Evolutionary conservation across 2,329 filamentous ascomycete genomes (phyloP), one percentile per base, ranked within the genome.

Genomic region (Pezicula rhizophila): DNA sequence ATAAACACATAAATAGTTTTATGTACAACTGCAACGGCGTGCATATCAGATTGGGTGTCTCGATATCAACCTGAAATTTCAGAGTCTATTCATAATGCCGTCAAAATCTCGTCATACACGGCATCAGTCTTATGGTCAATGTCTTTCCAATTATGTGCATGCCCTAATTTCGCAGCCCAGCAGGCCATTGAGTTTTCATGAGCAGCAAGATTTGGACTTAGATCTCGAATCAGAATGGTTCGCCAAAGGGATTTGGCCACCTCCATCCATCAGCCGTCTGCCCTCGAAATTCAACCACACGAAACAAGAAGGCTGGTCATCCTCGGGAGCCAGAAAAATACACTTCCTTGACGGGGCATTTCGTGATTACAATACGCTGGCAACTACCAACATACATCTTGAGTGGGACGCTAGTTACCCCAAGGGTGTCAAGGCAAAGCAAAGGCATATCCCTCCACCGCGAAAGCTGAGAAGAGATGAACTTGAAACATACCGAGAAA

Each of bases 371-470:
- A 42, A 51, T 4, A 61, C 61, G 8, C 52, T 65, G 18, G 60
- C 60, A 7, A 61, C 59, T 8, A 66, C 65, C 3, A 66, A 65
- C 35, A 62, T 69, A 8, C 61, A 59, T 39, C 41, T 69, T 20
- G 59, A 57, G 4, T 69, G 67, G 67, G 65, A 68, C 52, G 51
- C 56, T 2, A 59, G 57, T 8, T 57, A 65, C 47, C 63, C 66
- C 3, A 47, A 46, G 7, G 35, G 53, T 10, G 61, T 64, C 14
- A 61, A 59, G 41, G 62, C 59, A 4, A 50, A 66, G 34, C 64
- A 68, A 45, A 67, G 58, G 50, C 60, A 67, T 52, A 54, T 58
- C 31, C 58, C 62, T 10, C 55, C 60, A 4, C 65, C 63, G 2
- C 45, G 45, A 7, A 51, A 52, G n/a, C 53, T 64, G 3, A 57